Evolutionary conservation across 345 rosid genomes (phyloP).

Genomic region (Lepidium aucheri): DNA sequence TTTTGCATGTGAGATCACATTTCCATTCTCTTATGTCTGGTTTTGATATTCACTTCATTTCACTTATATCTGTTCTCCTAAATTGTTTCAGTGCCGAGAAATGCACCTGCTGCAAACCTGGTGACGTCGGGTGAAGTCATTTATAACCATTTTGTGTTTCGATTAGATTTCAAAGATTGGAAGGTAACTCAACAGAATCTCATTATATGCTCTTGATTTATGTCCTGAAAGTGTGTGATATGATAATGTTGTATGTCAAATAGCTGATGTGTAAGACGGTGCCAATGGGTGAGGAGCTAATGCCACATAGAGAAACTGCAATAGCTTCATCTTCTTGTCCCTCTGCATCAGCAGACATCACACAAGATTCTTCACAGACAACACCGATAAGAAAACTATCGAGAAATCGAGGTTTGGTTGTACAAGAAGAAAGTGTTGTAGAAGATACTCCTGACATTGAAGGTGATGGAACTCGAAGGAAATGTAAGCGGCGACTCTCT

Average conservation of each 20-base stretch:
- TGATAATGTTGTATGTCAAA: background rate
- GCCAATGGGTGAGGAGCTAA: conserved; percentile 59
- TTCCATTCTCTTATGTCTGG: background rate
- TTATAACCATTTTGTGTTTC: conserved; percentile 77
- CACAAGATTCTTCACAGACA: conserved; percentile 30
- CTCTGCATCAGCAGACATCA: conserved; percentile 11
- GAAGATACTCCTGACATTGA: conserved; percentile 52
- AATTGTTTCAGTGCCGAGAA: conserved; percentile 54
- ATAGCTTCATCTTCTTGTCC: conserved; percentile 17
- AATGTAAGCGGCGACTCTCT: conserved; percentile 41
- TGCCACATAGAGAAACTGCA: conserved; percentile 45
- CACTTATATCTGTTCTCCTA: background rate
- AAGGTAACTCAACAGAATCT: conserved; percentile 39
- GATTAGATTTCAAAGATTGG: conserved; percentile 89
- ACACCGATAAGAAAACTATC: conserved; percentile 80
- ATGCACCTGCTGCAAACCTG: conserved; percentile 59
- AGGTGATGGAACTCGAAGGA: conserved; percentile 30
- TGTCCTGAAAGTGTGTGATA: conserved; percentile 1
- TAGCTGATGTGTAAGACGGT: conserved; percentile 54
- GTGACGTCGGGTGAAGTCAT: conserved; percentile 53
- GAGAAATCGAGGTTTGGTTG: conserved; percentile 66
- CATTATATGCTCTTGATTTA: background rate
- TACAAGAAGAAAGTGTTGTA: conserved; percentile 62
- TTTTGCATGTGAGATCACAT: conserved; percentile 50
- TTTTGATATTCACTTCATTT: background rate